Evolutionary conservation across 2,329 filamentous ascomycete genomes (phyloP), one percentile per base, ranked within the genome.

Genomic region (Phyllosticta citriasiana): DNA sequence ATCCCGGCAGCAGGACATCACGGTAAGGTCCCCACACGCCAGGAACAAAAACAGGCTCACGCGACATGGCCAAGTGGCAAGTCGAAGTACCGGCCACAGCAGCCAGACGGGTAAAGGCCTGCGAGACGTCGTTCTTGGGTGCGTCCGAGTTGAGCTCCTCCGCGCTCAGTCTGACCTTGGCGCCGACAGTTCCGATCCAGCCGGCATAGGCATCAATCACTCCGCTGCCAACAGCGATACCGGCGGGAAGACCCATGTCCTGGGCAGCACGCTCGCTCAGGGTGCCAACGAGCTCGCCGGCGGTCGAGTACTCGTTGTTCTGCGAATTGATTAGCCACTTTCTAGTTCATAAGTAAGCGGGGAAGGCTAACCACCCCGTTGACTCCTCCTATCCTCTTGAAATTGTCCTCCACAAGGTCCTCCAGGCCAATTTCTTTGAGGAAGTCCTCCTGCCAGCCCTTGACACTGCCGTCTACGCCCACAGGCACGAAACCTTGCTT

Each of bases 121-220:
- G 91, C 2, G 88, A 84, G n/a, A 94, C 84, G 71, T 96, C 91
- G 75, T 96, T 95, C 70, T 88, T 86, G 1, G 88, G 82, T 4
- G 82, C 80, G 40, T 82, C 82, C 63, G 83, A 79, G 71, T 88
- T 86, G 50, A 93, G 81, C 55, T 88, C 82, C 61, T 88, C 84
- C 62, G 80, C 77, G 51, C 82, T 80, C 16, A 95, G 82, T 66
- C 91, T 83, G 67, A 97, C 90, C 75, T 97, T 97, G 63, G 94
- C 93, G 62, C 94, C 94, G n/a, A 99, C 94, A 1, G 94, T 97
- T 64, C 94, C 94, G 67, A 99, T 94, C 94, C 94, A 99, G 65
- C 94, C 94, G 63, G 94, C 94, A 70, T 99, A 99, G 19, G 94
- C 94, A 73, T 99, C 94, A 70, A 99, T 99, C 65, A 99, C 94